These are phyloP conservation scores for Medicago ruthenica DNA, from an alignment of 306 rosid genomes.

Conservation along the genomic window DNA sequence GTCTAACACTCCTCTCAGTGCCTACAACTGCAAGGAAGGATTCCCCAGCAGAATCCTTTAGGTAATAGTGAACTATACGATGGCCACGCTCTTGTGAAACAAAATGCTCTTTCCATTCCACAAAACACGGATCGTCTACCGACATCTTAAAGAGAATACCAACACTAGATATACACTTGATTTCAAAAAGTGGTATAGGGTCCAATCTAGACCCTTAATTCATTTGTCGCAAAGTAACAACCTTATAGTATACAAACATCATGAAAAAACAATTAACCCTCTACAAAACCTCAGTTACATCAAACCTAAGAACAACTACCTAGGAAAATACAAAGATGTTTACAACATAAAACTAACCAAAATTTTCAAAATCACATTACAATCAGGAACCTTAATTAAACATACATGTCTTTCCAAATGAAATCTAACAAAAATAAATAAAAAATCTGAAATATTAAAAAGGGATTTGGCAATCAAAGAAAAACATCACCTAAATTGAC, in stretches of 20 bases:
- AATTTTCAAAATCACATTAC: conserved; percentile 40
- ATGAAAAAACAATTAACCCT: conserved; percentile 13
- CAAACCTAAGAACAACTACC: conserved; percentile 27
- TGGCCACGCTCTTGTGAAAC: conserved; percentile 94
- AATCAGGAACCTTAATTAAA: conserved; percentile 53
- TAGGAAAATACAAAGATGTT: conserved; percentile 31
- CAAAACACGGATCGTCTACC: conserved; percentile 59
- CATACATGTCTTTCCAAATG: conserved; percentile 42
- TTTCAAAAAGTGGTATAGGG: conserved; percentile 49
- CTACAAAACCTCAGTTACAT: conserved; percentile 41
- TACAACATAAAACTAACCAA: conserved; percentile 43
- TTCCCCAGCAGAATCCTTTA: conserved; percentile 90
- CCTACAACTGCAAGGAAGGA: conserved; percentile 93
- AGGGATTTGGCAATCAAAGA: conserved; percentile 37
- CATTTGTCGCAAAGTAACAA: conserved; percentile 42
- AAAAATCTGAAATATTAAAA: conserved; percentile 5
- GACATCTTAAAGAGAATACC: conserved; percentile 58
- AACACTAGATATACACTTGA: conserved; percentile 45
- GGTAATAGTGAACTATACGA: conserved; percentile 94
- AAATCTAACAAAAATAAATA: conserved; percentile 28
- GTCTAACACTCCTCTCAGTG: conserved; percentile 96
- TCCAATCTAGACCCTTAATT: conserved; percentile 38
- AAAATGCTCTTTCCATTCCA: conserved; percentile 97
- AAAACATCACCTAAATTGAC: conserved; percentile 38
- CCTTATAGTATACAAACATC: conserved; percentile 42